These are phyloP conservation scores for Naganishia liquefaciens DNA, from an alignment of 1,284 basidiomycete species.

Conservation along the genomic window DNA sequence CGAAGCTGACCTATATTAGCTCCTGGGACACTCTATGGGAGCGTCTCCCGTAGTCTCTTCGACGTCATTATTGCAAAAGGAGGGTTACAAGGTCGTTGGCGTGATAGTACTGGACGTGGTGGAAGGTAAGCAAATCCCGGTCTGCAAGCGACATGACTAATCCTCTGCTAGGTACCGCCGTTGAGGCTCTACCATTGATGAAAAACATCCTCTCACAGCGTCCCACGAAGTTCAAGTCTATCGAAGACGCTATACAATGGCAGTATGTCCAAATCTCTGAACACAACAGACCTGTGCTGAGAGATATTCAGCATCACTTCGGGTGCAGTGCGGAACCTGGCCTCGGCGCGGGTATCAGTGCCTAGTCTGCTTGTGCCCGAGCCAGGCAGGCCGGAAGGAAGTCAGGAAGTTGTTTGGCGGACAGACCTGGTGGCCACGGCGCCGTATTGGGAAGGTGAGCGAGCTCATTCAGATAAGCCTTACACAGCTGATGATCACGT, in stretches of 20 bases:
- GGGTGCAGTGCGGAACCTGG: conserved; percentile 72
- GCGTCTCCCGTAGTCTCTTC: conserved; percentile 79
- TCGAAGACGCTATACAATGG: conserved; percentile 89
- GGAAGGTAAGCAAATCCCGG: conserved; percentile 64
- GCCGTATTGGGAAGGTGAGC: conserved; percentile 82
- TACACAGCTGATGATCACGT: not conserved
- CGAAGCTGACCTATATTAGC: conserved; percentile 54
- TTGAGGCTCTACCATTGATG: conserved; percentile 91
- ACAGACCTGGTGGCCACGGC: conserved; percentile 81
- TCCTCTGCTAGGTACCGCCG: conserved; percentile 71
- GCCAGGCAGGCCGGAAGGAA: conserved; percentile 52
- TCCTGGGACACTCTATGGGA: conserved; percentile 88
- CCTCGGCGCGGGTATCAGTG: conserved; percentile 80
- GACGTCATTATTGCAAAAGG: conserved; percentile 65
- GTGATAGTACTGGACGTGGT: conserved; percentile 93
- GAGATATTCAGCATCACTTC: conserved; percentile 63
- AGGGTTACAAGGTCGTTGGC: conserved; percentile 72
- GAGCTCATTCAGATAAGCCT: not conserved
- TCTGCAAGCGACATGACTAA: not conserved
- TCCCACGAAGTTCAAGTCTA: conserved; percentile 77
- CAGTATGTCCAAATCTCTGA: conserved; percentile 65
- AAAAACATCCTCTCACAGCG: conserved; percentile 78
- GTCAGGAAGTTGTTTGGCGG: conserved; percentile 65
- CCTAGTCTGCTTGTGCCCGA: conserved; percentile 69
- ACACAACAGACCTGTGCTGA: conserved; percentile 1